A percentile compares a stretch with the other conserved stretches of the same genome.
Evolutionary conservation across 805 yeast species (phyloP).

Genomic region (Helenozyma baotianmanensis): DNA sequence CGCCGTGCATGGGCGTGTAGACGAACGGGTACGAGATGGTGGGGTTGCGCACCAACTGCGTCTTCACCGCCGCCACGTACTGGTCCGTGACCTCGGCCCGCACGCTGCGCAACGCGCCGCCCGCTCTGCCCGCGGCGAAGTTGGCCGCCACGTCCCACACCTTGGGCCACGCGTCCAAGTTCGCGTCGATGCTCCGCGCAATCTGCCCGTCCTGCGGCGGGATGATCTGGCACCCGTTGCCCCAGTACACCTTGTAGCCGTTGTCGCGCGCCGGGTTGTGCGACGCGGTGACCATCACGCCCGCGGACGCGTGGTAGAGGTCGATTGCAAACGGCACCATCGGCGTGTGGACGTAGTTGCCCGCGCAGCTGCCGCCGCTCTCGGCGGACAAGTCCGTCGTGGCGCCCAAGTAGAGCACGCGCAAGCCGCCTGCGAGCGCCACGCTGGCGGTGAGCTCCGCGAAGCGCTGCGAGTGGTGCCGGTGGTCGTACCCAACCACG

Average conservation of each 20-base stretch:
- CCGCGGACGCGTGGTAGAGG: slow-evolving; percentile 57
- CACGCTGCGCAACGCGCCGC: slow-evolving; percentile 32
- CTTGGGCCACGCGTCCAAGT: slow-evolving; percentile 54
- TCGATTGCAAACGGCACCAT: slow-evolving; percentile 86
- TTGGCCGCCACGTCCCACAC: slow-evolving; percentile 46
- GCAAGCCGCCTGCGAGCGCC: slow-evolving; percentile 63
- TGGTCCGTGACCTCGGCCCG: slow-evolving; percentile 37
- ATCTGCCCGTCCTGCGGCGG: slow-evolving; percentile 84
- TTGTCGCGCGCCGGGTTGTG: slow-evolving; percentile 84
- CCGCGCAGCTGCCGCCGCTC: slow-evolving; percentile 8
- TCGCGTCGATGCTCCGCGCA: slow-evolving; percentile 56
- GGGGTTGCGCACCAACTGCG: slow-evolving; percentile 26
- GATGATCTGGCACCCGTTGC: slow-evolving; percentile 92
- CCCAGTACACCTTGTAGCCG: slow-evolving; percentile 92
- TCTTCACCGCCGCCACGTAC: slow-evolving; percentile 33
- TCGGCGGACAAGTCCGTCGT: slow-evolving; percentile 31
- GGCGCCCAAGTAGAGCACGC: slow-evolving; percentile 58
- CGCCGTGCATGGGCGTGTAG: slow-evolving; percentile 96
- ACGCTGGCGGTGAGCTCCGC: slow-evolving; percentile 77
- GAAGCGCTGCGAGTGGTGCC: slow-evolving; percentile 73
- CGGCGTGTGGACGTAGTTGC: slow-evolving; percentile 68
- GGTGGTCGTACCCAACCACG: slow-evolving; percentile 90
- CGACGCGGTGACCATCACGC: slow-evolving; percentile 91
- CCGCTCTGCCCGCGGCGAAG: slow-evolving; percentile 20
- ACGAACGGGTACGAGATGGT: slow-evolving; percentile 47